Conservation (phyloP, 139 green algal genomes). For the Volvox africanus region DNA sequence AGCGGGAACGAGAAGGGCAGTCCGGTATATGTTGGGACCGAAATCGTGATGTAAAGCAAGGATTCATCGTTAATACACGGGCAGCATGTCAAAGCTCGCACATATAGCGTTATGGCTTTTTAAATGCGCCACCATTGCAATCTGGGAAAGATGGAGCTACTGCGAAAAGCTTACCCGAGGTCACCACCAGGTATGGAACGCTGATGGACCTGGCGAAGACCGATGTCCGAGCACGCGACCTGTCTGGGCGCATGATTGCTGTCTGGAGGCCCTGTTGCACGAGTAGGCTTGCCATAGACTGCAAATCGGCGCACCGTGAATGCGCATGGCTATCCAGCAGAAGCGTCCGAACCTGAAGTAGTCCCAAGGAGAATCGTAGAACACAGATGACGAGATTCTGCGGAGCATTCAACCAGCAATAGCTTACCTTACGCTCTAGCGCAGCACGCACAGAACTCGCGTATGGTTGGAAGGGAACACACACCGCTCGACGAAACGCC, state of each 20-base stretch:
- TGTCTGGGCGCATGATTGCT: neutral
- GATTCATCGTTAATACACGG: too few relatives aligned
- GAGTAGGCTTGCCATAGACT: neutral
- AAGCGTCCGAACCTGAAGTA: neutral
- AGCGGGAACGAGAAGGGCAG: neutral
- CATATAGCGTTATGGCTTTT: too few relatives aligned
- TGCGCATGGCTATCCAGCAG: neutral
- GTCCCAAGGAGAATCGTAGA: neutral
- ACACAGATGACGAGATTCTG: neutral
- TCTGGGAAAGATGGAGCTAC: too few relatives aligned
- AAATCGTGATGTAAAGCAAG: too few relatives aligned
- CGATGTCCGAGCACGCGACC: neutral
- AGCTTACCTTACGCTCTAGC: constrained; percentile 6
- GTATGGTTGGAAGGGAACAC: neutral
- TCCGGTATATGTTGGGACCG: too few relatives aligned
- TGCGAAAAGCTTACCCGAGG: neutral
- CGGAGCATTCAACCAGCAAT: neutral
- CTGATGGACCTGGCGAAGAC: neutral
- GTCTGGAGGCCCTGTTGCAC: neutral
- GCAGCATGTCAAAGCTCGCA: too few relatives aligned
- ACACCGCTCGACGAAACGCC: constrained; percentile 8
- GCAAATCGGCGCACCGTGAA: neutral
- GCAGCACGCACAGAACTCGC: neutral
- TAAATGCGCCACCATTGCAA: too few relatives aligned
- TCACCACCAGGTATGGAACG: constrained; percentile 24